Evolutionary conservation across 495 filamentous ascomycete species (phyloP), one percentile per base, ranked within the genome.

Genomic region (Talaromyces wortmannii): DNA sequence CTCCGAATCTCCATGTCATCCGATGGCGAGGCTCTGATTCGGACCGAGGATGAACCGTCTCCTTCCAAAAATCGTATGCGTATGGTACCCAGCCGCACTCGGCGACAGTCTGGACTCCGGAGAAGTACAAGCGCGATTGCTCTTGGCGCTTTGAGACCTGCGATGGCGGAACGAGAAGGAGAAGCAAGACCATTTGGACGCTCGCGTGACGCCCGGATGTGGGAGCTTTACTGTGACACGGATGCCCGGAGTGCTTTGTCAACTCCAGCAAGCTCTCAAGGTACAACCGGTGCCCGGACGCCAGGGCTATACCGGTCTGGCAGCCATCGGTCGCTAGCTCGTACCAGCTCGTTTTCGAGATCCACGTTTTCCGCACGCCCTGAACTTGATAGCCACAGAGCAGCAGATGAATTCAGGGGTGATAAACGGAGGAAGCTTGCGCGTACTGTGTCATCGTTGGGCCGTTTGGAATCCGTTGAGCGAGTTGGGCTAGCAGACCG

Each of bases 171-270:
- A 30, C 64, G 65, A 53, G 59, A 53, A 8, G 18, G 11, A 40
- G 45, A 31, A 7, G 52, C 47, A 42, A 56, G 45, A 15, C 55
- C 33, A 1, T 75, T 83, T 57, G 90, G 91, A 30, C 81, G 91
- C 42, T 94, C 90, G 44, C 80, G 89, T 33, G 88, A 95, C 67
- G 84, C 89, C 13, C 82, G 88, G 31, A 87, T 84, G 32, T 96
- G 91, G 91, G 87, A 94, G 65, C 87, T 86, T 56, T 86, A 83
- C 70, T 88, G 86, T 63, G 88, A 90, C 61, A 80, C 79, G 7
- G 84, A 89, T 55, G 84, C 81, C 51, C 80, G 84, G 62, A 85
- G 87, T 65, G 82, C 86, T 45, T 67, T 95, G 45, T 88, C 83
- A 7, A 80, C 78, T 5, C 86, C 87, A 57, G 85, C 86, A 10